Conservation (phyloP, 2,329 filamentous ascomycete species). For the Ilyonectria robusta region DNA sequence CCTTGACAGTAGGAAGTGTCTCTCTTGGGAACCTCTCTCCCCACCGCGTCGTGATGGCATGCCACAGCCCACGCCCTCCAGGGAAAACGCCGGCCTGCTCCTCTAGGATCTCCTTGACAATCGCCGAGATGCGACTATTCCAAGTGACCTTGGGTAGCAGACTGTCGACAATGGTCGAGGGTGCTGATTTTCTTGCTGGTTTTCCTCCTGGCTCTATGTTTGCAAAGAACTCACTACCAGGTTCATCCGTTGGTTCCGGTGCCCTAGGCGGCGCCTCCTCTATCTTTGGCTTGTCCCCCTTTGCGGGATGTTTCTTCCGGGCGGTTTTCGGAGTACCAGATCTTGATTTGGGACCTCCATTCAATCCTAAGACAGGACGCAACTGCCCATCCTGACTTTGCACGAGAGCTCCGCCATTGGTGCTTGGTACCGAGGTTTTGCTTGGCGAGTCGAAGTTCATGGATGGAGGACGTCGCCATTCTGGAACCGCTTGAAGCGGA, state of each 20-base stretch:
- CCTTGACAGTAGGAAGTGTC: conserved; percentile 57
- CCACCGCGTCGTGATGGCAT: conserved; percentile 63
- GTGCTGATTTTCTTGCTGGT: conserved; percentile 13
- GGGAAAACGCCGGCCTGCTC: conserved; percentile 63
- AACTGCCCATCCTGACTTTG: conserved; percentile 39
- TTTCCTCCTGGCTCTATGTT: conserved; percentile 15
- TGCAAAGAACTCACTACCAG: conserved; percentile 5
- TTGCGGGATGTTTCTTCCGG: conserved; percentile 27
- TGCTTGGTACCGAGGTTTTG: conserved; percentile 23
- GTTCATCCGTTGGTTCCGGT: not conserved
- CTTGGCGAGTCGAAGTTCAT: conserved; percentile 36
- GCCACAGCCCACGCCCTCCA: conserved; percentile 64
- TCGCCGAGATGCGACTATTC: conserved; percentile 40
- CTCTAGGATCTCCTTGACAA: conserved; percentile 49
- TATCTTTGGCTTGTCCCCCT: conserved; percentile 7
- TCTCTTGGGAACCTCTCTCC: conserved; percentile 56
- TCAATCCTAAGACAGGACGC: conserved; percentile 38
- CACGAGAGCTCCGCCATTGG: conserved; percentile 40
- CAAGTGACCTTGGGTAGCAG: conserved; percentile 34
- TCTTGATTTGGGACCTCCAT: conserved; percentile 28
- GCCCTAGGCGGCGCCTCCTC: conserved; percentile 17
- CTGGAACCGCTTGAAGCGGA: conserved; percentile 38
- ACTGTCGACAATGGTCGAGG: conserved; percentile 31
- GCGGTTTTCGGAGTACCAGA: conserved; percentile 32
- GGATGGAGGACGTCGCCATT: conserved; percentile 43